These are phyloP conservation scores for Neophaeococcomyces mojaviensis DNA, from an alignment of 2,329 filamentous ascomycete species.

Conservation along the genomic window DNA sequence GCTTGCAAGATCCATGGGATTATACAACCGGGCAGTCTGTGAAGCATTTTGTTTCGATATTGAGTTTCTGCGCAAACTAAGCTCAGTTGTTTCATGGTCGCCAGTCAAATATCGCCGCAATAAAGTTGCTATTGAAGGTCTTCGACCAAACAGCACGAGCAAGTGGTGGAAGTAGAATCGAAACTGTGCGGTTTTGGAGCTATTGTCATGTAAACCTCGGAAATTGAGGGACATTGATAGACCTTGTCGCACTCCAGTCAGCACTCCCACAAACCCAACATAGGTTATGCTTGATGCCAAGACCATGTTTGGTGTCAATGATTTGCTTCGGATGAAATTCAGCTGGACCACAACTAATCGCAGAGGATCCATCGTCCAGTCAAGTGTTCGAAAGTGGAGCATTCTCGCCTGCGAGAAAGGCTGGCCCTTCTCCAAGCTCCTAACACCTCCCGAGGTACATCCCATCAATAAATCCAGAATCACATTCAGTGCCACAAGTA, in stretches of 20 bases:
- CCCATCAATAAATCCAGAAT: conserved; percentile 58
- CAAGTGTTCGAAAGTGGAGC: conserved; percentile 39
- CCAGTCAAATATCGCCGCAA: conserved; percentile 31
- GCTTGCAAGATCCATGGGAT: conserved; percentile 13
- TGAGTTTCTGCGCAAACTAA: neutral
- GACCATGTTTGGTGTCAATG: conserved; percentile 24
- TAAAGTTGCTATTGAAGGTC: conserved; percentile 47
- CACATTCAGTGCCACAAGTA: conserved; percentile 57
- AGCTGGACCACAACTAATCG: conserved; percentile 46
- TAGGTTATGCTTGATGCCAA: conserved; percentile 43
- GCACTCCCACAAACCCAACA: conserved; percentile 43
- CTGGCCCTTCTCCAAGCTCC: conserved; percentile 16
- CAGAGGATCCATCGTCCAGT: conserved; percentile 49
- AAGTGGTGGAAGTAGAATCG: conserved; percentile 43
- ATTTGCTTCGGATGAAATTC: conserved; percentile 37
- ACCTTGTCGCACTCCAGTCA: conserved; percentile 41
- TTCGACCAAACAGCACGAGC: conserved; percentile 47
- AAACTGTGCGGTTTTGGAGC: conserved; percentile 28
- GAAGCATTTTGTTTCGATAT: neutral
- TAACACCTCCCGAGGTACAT: conserved; percentile 52
- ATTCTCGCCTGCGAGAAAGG: conserved; percentile 22
- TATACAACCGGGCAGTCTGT: neutral
- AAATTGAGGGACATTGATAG: conserved; percentile 46
- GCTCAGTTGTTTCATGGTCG: conserved; percentile 6
- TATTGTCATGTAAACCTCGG: conserved; percentile 40